Evolutionary conservation across 768 basidiomycete species (phyloP), one percentile per base, ranked within the genome.

Genomic region (Favolaschia claudopus): DNA sequence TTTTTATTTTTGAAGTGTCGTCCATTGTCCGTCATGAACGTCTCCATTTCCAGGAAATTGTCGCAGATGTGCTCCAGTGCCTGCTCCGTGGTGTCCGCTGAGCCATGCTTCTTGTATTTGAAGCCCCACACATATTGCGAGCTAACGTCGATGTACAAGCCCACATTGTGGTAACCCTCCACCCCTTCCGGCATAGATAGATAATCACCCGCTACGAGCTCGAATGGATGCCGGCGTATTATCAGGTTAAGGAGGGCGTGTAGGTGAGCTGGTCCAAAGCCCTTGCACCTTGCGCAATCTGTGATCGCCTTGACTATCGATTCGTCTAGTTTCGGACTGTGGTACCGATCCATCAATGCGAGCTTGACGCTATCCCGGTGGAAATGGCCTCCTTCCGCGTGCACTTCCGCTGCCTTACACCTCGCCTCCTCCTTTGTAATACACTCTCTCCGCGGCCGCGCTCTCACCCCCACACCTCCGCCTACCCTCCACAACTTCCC

Each of bases 11-110:
- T 43, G 53, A 73, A 74, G 34, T 71, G 72, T 14, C 22, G 33
- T 0, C 73, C 70, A 0, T 69, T 65, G 39, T 74, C 70, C 0
- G 62, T 46, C 68, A 70, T 67, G 61, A 72, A 65, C 9, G 55
- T 48, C 34, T 66, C 60, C 0, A 64, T 57, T 9, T 52, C 27
- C 0, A 40, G 20, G 60, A 50, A 70, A 10, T 44, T 34, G 1
- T 47, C 25, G 28, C 24, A 64, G 0, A 74, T 69, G 47, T 67
- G 64, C 7, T 55, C 65, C 7, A 58, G 50, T 3, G 55, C 42
- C 27, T 34, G 19, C 14, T 36, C 58, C 13, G 46, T 53, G 7
- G 49, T 42, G 7, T 36, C 42, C 28, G 38, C 57, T 22, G 47
- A 29, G 2, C 45, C 57, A 6, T 27, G 25, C 38, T n/a, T n/a